phyloP scores from a whole-genome alignment of 345 rosid genomes.

The Salix viminalis region DNA sequence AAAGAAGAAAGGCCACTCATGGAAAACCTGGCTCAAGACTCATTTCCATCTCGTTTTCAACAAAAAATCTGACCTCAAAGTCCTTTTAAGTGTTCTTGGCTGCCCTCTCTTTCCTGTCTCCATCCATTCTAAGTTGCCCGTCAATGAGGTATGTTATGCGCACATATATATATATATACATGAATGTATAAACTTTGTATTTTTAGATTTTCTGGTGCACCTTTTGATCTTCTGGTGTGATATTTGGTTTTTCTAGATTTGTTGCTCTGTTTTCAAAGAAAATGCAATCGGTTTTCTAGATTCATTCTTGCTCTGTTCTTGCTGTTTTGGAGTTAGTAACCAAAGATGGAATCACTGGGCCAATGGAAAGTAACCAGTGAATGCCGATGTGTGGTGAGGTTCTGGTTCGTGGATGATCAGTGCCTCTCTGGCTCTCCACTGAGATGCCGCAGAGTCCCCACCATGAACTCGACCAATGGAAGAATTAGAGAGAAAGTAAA shows the following conservation, averaged over 20 bases:
- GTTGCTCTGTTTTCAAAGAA: neutral
- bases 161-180: too few species aligned
- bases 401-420: neutral
- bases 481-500: neutral
- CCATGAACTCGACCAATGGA: neutral
- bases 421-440: neutral
- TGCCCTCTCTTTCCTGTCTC: constrained; percentile 89
- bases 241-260: neutral
- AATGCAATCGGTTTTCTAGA: neutral
- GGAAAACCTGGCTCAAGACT: constrained; percentile 69
- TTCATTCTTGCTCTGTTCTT: neutral
- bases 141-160: constrained; percentile 38
- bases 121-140: constrained; percentile 37
- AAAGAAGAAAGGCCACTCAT: constrained; percentile 44
- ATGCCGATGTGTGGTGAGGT: neutral
- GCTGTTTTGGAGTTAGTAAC: neutral
- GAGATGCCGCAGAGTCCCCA: constrained; percentile 11
- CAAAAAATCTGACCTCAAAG: constrained; percentile 55
- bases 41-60: constrained; percentile 46
- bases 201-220: neutral
- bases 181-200: neutral
- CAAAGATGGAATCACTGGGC: neutral
- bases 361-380: neutral
- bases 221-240: neutral
- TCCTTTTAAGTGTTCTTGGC: constrained; percentile 73